Evolutionary conservation across 352 stramenopile genomes (phyloP).

Genomic region (Phytophthora megakarya): DNA sequence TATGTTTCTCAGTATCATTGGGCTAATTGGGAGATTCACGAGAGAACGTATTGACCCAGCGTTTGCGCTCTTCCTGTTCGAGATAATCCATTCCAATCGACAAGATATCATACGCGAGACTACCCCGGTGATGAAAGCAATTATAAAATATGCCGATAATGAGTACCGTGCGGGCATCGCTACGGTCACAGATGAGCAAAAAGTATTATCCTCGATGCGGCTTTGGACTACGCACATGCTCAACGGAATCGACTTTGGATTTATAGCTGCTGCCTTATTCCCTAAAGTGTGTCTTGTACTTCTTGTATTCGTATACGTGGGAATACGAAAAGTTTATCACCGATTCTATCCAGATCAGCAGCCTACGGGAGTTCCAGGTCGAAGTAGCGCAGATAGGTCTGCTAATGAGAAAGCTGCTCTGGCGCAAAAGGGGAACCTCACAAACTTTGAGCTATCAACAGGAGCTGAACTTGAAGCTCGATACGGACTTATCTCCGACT

Average conservation of each 20-base stretch:
- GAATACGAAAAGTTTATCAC: conserved; percentile 26
- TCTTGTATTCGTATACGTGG: conserved; percentile 23
- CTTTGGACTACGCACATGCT: conserved; percentile 34
- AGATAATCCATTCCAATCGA: conserved; percentile 28
- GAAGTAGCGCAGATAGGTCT: conserved; percentile 20
- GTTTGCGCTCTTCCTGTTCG: conserved; percentile 35
- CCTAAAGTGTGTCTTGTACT: conserved; percentile 20
- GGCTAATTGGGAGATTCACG: conserved; percentile 28
- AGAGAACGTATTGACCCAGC: conserved; percentile 41
- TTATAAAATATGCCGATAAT: conserved; percentile 10
- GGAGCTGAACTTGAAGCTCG: conserved; percentile 33
- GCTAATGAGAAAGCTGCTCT: conserved; percentile 24
- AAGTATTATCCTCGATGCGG: conserved; percentile 19
- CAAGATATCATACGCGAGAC: not conserved
- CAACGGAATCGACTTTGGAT: conserved; percentile 26
- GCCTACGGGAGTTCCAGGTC: not conserved
- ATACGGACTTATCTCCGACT: conserved; percentile 36
- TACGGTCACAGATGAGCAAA: conserved; percentile 20
- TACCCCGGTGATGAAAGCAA: not conserved
- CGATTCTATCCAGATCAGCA: conserved; percentile 20
- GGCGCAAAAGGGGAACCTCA: conserved; percentile 33
- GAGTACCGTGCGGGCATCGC: conserved; percentile 29
- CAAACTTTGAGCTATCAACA: conserved; percentile 35
- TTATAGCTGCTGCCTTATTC: conserved; percentile 20
- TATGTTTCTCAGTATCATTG: conserved; percentile 37